Evolutionary conservation across 164 flowering plant genomes (phyloP).

Genomic region (Protea cynaroides): DNA sequence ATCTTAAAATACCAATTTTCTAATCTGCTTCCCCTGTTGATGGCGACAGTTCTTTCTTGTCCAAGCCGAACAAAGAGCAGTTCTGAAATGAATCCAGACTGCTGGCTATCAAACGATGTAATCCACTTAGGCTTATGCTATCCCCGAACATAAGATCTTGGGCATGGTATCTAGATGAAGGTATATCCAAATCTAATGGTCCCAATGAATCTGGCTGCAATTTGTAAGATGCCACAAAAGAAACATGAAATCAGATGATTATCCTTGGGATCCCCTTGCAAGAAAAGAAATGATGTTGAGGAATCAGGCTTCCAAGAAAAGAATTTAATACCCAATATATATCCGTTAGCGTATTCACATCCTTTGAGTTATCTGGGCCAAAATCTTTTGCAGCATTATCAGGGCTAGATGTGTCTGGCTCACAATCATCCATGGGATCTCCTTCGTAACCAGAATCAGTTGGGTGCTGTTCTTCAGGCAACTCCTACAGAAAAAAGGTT

Average conservation of each 20-base stretch:
- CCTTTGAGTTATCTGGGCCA: constrained; percentile 1
- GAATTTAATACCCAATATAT: constrained; percentile 69
- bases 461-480: constrained; percentile 18
- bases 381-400: constrained; percentile 40
- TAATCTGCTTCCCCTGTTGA: constrained; percentile 39
- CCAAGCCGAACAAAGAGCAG: constrained; percentile 65
- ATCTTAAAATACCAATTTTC: constrained; percentile 39
- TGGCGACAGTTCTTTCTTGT: constrained; percentile 60
- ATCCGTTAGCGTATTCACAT: constrained; percentile 42
- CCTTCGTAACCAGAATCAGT: constrained; percentile 17
- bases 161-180: constrained; percentile 55
- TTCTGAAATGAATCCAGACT: constrained; percentile 90
- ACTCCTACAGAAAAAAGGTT: constrained; percentile 35
- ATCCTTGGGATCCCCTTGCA: neutral
- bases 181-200: constrained; percentile 79
- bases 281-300: neutral
- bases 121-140: constrained; percentile 69
- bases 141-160: constrained; percentile 58
- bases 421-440: constrained; percentile 26
- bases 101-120: constrained; percentile 79
- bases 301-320: neutral
- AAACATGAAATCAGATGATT: constrained; percentile 14
- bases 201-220: constrained; percentile 95
- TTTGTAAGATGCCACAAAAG: constrained; percentile 2
- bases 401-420: constrained; percentile 18